A percentile compares a stretch with the other conserved stretches of the same genome.
Conservation (phyloP, 768 basidiomycete genomes). For the Phanerochaete sordida region DNA sequence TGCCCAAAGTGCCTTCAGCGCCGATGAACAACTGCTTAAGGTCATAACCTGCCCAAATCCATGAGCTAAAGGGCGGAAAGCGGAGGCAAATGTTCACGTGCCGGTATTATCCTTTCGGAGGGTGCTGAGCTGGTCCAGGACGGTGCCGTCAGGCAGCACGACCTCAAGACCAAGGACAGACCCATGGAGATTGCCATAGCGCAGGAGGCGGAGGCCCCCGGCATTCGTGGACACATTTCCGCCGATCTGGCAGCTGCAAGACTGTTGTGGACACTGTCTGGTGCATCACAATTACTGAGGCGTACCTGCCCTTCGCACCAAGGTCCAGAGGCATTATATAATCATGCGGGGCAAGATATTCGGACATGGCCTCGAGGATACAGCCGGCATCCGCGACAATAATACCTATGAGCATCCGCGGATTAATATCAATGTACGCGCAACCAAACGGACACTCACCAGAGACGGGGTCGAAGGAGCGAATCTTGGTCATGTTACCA, state of each 20-base stretch:
- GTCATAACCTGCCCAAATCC: conserved; percentile 73
- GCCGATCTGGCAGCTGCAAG: conserved; percentile 87
- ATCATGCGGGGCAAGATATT: conserved; percentile 80
- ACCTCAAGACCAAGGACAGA: conserved; percentile 94
- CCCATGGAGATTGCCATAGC: conserved; percentile 95
- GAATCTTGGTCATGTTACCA: conserved; percentile 75
- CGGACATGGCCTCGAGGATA: conserved; percentile 83
- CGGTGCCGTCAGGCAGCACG: conserved; percentile 89
- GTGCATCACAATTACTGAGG: not conserved
- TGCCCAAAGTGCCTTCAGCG: conserved; percentile 92
- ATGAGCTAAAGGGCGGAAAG: not conserved
- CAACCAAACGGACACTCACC: too few relatives aligned
- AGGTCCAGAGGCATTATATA: conserved; percentile 97
- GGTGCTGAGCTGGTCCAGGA: conserved; percentile 85
- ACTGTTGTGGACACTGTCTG: not conserved
- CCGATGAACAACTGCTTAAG: conserved; percentile 98
- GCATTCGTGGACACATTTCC: conserved; percentile 98
- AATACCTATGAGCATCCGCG: conserved; percentile 58
- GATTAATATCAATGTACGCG: too few relatives aligned
- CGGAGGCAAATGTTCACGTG: conserved; percentile 28
- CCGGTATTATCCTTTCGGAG: conserved; percentile 98
- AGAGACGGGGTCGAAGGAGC: conserved; percentile 81
- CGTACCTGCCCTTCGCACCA: conserved; percentile 91
- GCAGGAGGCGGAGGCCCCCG: conserved; percentile 89
- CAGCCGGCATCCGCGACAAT: conserved; percentile 94